Base-by-base conservation (phyloP, 345 rosid genomes). In the Hibiscus trionum region DNA sequence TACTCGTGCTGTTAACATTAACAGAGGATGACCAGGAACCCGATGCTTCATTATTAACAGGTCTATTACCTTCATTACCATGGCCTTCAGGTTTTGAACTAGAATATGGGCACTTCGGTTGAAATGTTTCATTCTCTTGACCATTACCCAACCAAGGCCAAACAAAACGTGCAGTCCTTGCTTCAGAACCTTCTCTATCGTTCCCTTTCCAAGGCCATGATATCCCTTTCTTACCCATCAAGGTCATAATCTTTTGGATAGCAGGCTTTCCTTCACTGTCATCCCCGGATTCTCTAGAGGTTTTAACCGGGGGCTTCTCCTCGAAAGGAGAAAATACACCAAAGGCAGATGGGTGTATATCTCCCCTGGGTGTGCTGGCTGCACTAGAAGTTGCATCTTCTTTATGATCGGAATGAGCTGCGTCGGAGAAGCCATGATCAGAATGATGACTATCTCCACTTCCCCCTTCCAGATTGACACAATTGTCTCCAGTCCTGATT, bases 171-270 rank as follows among this genome's bases (percentile, higher is more conserved):
- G 77, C 73, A 72, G 82, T 77, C 77, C 72, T 88, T 76, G 75
- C 84, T 61, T 92, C 97, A 21, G 81, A 75, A 62, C 76, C 87
- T 76, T 89, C 98, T 74, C 65, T 83, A 78, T 87, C 98, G 76
- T 86, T 88, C 76, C 93, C 94, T 81, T 87, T 92, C 99, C 97
- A 95, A 68, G 97, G 99, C 98, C 97, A 95, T 57, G 97, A 79
- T 69, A 95, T 68, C 33, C 97, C 94, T 80, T 88, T 90, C 88
- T 83, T 90, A 72, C 80, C 87, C 75, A 95, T 87, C 55, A 93
- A 84, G 66, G 94, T 77, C 69, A 90, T 77, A 70, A 82, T 83
- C 84, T 92, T 90, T 75, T 80, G 91, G 75, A 90, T 84, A 17
- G 91, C 78, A 67, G 88, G 80, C 75, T 88, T 90, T 74, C 90